phyloP scores from a whole-genome alignment of 2,329 filamentous ascomycete species.

The Shiraia sp. region DNA sequence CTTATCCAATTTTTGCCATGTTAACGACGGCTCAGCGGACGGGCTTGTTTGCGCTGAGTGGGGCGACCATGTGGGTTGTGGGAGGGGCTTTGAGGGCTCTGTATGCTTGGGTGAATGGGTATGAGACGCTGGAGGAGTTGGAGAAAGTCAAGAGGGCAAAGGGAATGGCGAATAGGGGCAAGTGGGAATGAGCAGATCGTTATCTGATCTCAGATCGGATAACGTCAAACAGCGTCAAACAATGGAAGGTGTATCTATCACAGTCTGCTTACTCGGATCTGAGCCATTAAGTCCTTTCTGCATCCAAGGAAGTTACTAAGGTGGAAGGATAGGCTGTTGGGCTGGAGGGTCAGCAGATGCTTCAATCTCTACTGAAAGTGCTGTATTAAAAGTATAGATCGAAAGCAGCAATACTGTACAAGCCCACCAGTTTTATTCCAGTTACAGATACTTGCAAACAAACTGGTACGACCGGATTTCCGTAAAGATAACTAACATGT shows the following conservation, averaged over 20 bases:
- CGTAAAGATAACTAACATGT: conserved; percentile 16
- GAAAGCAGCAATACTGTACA: conserved; percentile 25
- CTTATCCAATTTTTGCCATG: conserved; percentile 80
- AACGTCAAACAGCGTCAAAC: too few species aligned
- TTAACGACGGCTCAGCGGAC: conserved; percentile 68
- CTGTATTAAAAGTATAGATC: conserved; percentile 18
- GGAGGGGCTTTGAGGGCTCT: conserved; percentile 71
- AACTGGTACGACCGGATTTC: conserved; percentile 12
- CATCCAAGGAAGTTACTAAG: too few species aligned
- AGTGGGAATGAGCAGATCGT: conserved; percentile 18
- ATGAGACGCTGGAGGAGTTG: conserved; percentile 25
- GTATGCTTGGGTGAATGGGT: conserved; percentile 69
- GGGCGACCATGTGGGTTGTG: conserved; percentile 70
- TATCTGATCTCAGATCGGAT: too few species aligned
- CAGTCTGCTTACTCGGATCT: too few species aligned
- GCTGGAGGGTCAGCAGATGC: too few species aligned
- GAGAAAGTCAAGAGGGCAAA: conserved; percentile 22
- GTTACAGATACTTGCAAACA: conserved; percentile 23
- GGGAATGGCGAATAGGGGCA: conserved; percentile 19
- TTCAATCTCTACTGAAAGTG: conserved; percentile 11
- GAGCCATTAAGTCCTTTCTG: too few species aligned
- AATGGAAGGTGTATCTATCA: too few species aligned
- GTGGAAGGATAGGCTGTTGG: too few species aligned
- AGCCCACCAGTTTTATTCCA: conserved; percentile 15
- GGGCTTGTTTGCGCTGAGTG: conserved; percentile 70